Evolutionary conservation across 2,329 filamentous ascomycete species (phyloP).

Genomic region (Exophiala mesophila): DNA sequence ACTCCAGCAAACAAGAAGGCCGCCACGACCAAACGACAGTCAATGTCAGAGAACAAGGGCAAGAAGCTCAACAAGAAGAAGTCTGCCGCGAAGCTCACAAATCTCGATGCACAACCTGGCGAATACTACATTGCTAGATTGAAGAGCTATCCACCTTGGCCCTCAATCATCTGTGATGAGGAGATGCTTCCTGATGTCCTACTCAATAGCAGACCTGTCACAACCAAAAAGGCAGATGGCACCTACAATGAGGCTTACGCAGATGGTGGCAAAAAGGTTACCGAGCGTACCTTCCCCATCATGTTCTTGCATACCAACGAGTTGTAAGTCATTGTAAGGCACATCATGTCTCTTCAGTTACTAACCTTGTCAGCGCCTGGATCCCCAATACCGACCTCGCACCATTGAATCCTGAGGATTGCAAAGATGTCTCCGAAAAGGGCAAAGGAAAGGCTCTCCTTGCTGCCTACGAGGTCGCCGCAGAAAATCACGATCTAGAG

Average conservation of each 20-base stretch:
- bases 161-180: conserved; percentile 88
- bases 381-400: conserved; percentile 77
- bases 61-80: conserved; percentile 86
- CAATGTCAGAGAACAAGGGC: conserved; percentile 62
- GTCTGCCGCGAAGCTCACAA: conserved; percentile 64
- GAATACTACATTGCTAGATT: conserved; percentile 89
- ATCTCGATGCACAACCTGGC: conserved; percentile 79
- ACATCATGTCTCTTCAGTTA: conserved; percentile 1
- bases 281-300: conserved; percentile 83
- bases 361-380: conserved; percentile 65
- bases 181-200: conserved; percentile 82
- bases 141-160: conserved; percentile 93
- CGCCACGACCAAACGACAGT: conserved; percentile 63
- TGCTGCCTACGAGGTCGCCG: conserved; percentile 73
- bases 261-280: conserved; percentile 78
- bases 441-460: conserved; percentile 75
- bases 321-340: conserved; percentile 65
- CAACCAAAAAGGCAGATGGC: conserved; percentile 74
- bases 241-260: conserved; percentile 81
- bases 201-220: conserved; percentile 73
- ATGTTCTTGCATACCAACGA: conserved; percentile 96
- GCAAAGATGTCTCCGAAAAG: conserved; percentile 62
- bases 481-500: conserved; percentile 69
- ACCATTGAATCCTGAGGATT: conserved; percentile 68
- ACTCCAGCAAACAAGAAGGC: conserved; percentile 49